phyloP scores from a whole-genome alignment of 495 filamentous ascomycete genomes.

The Lophium mytilinum region DNA sequence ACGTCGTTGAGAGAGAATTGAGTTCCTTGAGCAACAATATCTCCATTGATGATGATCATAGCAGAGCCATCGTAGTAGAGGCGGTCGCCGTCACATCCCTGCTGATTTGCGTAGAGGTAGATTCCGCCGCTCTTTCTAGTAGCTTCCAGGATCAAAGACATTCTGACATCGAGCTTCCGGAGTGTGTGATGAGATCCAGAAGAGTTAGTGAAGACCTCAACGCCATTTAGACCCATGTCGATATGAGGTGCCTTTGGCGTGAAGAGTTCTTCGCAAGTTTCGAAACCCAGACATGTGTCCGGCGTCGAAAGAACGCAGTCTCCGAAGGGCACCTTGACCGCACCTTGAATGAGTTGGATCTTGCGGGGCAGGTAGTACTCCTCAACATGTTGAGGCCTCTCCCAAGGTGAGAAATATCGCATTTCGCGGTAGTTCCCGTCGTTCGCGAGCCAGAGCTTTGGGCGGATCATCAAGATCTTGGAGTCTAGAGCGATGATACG shows the following conservation, averaged over 20 bases:
- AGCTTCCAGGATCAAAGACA: slow-evolving; percentile 68
- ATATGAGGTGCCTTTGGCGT: slow-evolving; percentile 37
- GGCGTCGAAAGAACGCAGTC: slow-evolving; percentile 66
- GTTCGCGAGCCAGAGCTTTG: slow-evolving; percentile 69
- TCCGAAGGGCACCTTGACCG: slow-evolving; percentile 59
- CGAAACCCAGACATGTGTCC: slow-evolving; percentile 55
- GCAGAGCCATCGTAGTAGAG: slow-evolving; percentile 65
- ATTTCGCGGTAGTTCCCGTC: slow-evolving; percentile 39
- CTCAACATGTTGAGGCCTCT: slow-evolving; percentile 51
- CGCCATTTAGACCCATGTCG: slow-evolving; percentile 49
- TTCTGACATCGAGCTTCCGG: slow-evolving; percentile 64
- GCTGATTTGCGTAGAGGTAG: slow-evolving; percentile 68
- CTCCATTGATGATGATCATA: slow-evolving; percentile 69
- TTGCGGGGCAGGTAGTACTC: slow-evolving; percentile 64
- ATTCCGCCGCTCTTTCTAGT: slow-evolving; percentile 62
- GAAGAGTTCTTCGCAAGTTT: slow-evolving; percentile 34
- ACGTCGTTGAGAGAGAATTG: slow-evolving; percentile 75
- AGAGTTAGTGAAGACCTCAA: slow-evolving; percentile 74
- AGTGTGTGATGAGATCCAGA: slow-evolving; percentile 66
- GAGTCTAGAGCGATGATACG: slow-evolving; percentile 52
- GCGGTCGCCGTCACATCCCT: slow-evolving; percentile 65
- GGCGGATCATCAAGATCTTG: slow-evolving; percentile 57
- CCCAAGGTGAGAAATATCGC: slow-evolving; percentile 65
- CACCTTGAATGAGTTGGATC: slow-evolving; percentile 53
- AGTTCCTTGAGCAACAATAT: slow-evolving; percentile 59